phyloP scores from a whole-genome alignment of 768 basidiomycete genomes.

The Ramaria sp. region DNA sequence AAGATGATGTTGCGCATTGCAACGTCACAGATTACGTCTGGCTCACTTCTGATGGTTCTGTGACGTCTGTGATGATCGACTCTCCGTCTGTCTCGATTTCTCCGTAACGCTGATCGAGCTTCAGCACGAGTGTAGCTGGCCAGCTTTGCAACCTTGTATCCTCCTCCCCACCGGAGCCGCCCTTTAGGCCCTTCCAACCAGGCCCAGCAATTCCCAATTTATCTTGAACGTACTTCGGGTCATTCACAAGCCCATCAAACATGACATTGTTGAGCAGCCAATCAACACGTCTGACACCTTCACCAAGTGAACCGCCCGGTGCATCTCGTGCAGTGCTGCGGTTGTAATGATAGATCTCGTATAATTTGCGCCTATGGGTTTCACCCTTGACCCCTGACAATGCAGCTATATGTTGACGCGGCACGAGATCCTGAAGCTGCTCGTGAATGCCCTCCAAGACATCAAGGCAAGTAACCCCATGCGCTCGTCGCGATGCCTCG shows the following conservation, averaged over 20 bases:
- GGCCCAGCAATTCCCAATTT: background rate
- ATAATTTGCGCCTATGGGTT: conserved; percentile 37
- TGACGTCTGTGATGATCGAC: background rate
- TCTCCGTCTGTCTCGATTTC: background rate
- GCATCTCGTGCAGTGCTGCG: conserved; percentile 52
- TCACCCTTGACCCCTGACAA: conserved; percentile 38
- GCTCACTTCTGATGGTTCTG: background rate
- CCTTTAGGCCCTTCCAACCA: conserved; percentile 5
- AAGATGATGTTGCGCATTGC: background rate
- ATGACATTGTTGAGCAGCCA: conserved; percentile 48
- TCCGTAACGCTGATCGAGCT: background rate
- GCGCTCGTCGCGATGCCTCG: conserved; percentile 28
- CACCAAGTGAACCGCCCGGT: conserved; percentile 57
- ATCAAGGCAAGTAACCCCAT: conserved; percentile 60
- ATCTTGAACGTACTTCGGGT: conserved; percentile 22
- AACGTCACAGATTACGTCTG: background rate
- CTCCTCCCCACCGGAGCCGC: background rate
- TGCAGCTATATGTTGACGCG: background rate
- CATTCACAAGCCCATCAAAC: conserved; percentile 49
- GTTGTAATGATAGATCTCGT: conserved; percentile 50
- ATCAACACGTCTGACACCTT: conserved; percentile 56
- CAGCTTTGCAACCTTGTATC: background rate
- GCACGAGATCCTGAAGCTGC: conserved; percentile 33
- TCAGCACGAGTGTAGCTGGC: conserved; percentile 3
- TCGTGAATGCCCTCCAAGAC: conserved; percentile 44